Evolutionary conservation across 2,329 filamentous ascomycete species (phyloP), one percentile per base, ranked within the genome.

Genomic region (Calonectria hongkongensis): DNA sequence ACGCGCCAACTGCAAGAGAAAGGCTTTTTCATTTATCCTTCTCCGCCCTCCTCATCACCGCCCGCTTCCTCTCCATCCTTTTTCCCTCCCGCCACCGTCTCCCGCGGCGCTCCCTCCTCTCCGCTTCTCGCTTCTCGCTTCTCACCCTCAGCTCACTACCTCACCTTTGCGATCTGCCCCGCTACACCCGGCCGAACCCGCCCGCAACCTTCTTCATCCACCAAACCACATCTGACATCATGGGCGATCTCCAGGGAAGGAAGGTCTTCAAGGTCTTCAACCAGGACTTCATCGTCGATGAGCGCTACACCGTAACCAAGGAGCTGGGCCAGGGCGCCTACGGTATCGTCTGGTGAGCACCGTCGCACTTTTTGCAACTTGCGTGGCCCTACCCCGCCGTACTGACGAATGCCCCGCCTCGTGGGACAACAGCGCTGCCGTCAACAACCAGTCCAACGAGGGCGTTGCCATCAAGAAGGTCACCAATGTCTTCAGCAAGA

Each of bases 401-500:
- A 76, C 77, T 79, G 74, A 78, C 79, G 66, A 74, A 68, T 77
- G 79, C 75, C 78, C 79, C 80, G 79, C 76, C 78, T 79, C 62
- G 71, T 66, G 69, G 72, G 62, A 63, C 60, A 68, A 43, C 83
- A 98, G 96, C 86, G 96, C 97, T 73, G 97, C 97, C 69, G 94
- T 95, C 78, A 98, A 98, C 89, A 93, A 92, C 83, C 92, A 95
- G 85, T 97, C 94, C 39, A 93, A 92, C 81, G 97, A 99, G 84
- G 96, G 96, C 48, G 96, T 99, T 75, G 97, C 97, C 81, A 97
- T 99, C 89, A 99, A 99, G 88, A 99, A 99, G 87, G 95, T 99
- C 84, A 99, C 97, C 88, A 99, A 99, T 94, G 96, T 99, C 81
- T 99, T 99, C 87, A 98, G 95, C 91, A 99, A 99, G 89, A 98